phyloP scores from a whole-genome alignment of 2,329 filamentous ascomycete genomes.

The Pestalotiopsis sp. region DNA sequence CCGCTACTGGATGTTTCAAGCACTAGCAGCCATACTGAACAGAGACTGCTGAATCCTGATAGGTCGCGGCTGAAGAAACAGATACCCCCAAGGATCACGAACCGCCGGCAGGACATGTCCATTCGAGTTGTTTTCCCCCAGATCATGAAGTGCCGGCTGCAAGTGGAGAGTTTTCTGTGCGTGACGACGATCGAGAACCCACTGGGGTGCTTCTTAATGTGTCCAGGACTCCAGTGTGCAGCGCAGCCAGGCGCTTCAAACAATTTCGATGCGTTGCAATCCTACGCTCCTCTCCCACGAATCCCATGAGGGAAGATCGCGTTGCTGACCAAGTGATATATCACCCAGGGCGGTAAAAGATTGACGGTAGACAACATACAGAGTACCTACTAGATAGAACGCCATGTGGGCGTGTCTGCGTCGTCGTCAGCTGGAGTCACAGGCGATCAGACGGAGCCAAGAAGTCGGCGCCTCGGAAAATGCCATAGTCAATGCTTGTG shows the following conservation, averaged over 20 bases:
- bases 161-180: neutral
- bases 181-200: neutral
- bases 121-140: neutral
- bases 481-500: neutral
- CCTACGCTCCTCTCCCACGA: slow-evolving; percentile 2
- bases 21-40: neutral
- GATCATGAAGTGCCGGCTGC: neutral
- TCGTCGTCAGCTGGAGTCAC: neutral
- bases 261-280: neutral
- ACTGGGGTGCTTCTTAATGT: neutral
- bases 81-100: neutral
- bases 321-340: neutral
- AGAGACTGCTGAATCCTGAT: neutral
- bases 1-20: slow-evolving; percentile 6
- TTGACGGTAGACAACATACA: neutral
- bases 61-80: neutral
- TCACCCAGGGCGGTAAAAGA: neutral
- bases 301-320: neutral
- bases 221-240: neutral
- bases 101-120: neutral
- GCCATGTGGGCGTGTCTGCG: neutral
- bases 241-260: neutral
- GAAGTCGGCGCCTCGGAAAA: neutral
- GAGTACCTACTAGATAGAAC: neutral
- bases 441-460: neutral